phyloP scores from a whole-genome alignment of 1,284 basidiomycete genomes.

The Entoloma clypeatum region DNA sequence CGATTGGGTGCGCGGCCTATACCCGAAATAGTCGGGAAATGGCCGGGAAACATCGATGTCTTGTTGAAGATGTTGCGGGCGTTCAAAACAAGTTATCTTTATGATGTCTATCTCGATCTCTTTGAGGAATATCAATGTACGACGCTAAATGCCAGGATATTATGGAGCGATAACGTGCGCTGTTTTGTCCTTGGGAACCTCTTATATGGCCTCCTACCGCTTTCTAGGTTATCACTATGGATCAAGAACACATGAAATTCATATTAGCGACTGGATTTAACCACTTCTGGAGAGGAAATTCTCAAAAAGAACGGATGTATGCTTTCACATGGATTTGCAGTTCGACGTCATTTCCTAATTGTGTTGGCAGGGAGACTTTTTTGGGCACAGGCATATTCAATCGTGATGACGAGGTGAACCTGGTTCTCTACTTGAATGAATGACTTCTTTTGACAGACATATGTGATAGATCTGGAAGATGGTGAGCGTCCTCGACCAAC shows the following conservation, averaged over 20 bases:
- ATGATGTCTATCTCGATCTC: conserved; percentile 57
- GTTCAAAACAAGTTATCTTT: conserved; percentile 54
- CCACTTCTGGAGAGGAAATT: conserved; percentile 59
- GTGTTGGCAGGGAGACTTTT: conserved; percentile 54
- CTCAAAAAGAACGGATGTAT: conserved; percentile 62
- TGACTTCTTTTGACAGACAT: conserved; percentile 11
- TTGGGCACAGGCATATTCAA: conserved; percentile 73
- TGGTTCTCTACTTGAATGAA: conserved; percentile 4
- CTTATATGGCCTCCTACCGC: conserved; percentile 12
- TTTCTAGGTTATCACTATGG: conserved; percentile 64
- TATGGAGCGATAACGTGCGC: conserved; percentile 64
- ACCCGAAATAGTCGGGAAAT: conserved; percentile 58
- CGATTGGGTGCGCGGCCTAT: conserved; percentile 48
- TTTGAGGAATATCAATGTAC: conserved; percentile 67
- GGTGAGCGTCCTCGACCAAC: conserved; percentile 27
- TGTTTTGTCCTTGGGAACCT: conserved; percentile 3
- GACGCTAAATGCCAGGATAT: conserved; percentile 60
- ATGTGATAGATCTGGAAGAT: conserved; percentile 47
- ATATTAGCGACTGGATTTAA: conserved; percentile 64
- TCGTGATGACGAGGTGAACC: conserved; percentile 58
- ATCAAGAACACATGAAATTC: conserved; percentile 63
- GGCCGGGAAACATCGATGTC: conserved; percentile 72
- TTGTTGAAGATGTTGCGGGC: conserved; percentile 51
- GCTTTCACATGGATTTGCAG: conserved; percentile 19
- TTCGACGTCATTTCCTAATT: conserved; percentile 4